Percentiles rank a stretch among this genome's conserved stretches.
Evolutionary conservation across 257 asterid species (phyloP).

Genomic region (Penstemon davidsonii): DNA sequence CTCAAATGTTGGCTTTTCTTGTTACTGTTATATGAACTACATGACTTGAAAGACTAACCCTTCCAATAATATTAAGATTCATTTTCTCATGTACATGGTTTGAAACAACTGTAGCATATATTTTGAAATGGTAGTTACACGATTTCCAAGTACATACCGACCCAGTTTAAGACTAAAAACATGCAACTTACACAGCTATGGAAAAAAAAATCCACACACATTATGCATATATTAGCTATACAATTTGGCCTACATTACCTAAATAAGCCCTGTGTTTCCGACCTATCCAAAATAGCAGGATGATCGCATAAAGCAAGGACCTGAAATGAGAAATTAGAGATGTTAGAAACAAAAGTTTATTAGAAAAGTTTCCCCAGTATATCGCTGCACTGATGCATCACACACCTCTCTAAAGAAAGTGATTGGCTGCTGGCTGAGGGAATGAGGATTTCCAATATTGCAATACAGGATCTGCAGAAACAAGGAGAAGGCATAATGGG

Average conservation of each 20-base stretch:
- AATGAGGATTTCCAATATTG: slow-evolving; percentile 95
- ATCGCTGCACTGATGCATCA: slow-evolving; percentile 4
- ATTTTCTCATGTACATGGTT: neutral
- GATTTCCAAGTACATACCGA: neutral
- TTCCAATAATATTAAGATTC: neutral
- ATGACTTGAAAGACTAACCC: neutral
- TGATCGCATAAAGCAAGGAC: slow-evolving; percentile 95
- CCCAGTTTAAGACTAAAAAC: neutral
- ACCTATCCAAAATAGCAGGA: slow-evolving; percentile 84
- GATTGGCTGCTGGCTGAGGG: slow-evolving; percentile 93
- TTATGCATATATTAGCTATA: neutral
- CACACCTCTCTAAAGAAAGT: slow-evolving; percentile 96
- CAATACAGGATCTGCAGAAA: slow-evolving; percentile 76
- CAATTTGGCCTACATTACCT: slow-evolving; percentile 46
- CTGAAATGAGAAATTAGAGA: slow-evolving; percentile 38
- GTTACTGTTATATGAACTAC: neutral
- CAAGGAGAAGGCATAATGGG: slow-evolving; percentile 9
- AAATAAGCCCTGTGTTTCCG: slow-evolving; percentile 85
- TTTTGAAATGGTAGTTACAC: neutral
- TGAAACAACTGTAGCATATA: neutral
- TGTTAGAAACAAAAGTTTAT: slow-evolving; percentile 24
- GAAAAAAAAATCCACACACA: neutral
- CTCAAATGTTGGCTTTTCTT: neutral
- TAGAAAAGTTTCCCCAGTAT: neutral
- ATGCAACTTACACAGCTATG: neutral